Evolutionary conservation across 139 green algal genomes (phyloP).

Genomic region (Zygnema circumcarinatum): DNA sequence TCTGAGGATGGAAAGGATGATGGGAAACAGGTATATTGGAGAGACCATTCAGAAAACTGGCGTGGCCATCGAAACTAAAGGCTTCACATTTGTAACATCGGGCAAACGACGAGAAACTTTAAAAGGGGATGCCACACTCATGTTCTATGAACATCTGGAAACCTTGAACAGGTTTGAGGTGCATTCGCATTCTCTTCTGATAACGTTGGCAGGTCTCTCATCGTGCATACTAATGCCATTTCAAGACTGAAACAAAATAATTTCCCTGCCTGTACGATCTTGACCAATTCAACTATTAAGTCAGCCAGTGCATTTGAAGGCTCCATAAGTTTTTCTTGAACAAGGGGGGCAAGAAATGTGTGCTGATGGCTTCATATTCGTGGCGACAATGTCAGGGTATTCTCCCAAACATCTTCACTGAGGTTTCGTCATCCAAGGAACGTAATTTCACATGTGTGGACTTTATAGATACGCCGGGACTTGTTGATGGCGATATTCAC

Average conservation of each 20-base stretch:
- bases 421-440: slow-evolving; percentile 71
- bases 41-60: slow-evolving; percentile 72
- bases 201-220: too few species aligned
- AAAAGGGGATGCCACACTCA: slow-evolving; percentile 73
- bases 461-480: slow-evolving; percentile 73
- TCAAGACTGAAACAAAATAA: too few species aligned
- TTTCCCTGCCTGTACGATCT: slow-evolving; percentile 54
- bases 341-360: too few species aligned
- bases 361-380: too few species aligned
- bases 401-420: slow-evolving; percentile 71
- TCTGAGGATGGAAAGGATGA: too few species aligned
- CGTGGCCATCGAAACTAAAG: slow-evolving; percentile 67
- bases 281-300: slow-evolving; percentile 61
- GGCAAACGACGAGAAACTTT: slow-evolving; percentile 69
- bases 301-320: too few species aligned
- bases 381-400: slow-evolving; percentile 35
- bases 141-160: slow-evolving; percentile 73
- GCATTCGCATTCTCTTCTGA: background rate
- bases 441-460: slow-evolving; percentile 72
- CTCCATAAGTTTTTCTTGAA: too few species aligned
- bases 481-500: slow-evolving; percentile 75
- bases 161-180: background rate
- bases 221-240: too few species aligned
- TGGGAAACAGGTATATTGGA: slow-evolving; percentile 63
- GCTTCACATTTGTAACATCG: slow-evolving; percentile 73